These are phyloP conservation scores for Stemphylium lycopersici DNA, from an alignment of 2,329 filamentous ascomycete species.

Conservation along the genomic window DNA sequence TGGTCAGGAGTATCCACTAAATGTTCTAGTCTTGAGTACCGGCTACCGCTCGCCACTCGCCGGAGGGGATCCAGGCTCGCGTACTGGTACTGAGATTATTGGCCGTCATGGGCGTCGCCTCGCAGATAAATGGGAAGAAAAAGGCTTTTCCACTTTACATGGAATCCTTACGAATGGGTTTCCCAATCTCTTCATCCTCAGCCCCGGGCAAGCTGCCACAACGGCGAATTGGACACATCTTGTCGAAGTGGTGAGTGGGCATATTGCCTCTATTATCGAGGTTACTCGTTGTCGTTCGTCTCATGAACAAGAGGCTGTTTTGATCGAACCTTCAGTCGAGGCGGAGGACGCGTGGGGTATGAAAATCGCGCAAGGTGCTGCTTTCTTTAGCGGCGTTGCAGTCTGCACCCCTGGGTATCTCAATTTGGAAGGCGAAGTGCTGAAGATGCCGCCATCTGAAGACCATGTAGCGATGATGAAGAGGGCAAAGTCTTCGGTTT, in stretches of 20 bases:
- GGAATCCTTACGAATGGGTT: constrained; percentile 21
- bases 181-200: constrained; percentile 28
- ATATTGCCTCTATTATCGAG: constrained; percentile 12
- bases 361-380: constrained; percentile 11
- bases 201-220: constrained; percentile 1
- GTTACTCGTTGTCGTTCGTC: background rate
- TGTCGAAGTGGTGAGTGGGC: constrained; percentile 11
- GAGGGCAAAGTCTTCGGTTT: constrained; percentile 12
- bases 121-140: constrained; percentile 53
- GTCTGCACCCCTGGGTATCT: constrained; percentile 17
- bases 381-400: constrained; percentile 1
- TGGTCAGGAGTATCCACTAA: constrained; percentile 56
- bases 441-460: constrained; percentile 7
- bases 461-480: constrained; percentile 17
- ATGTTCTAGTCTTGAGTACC: constrained; percentile 56
- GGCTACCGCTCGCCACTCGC: constrained; percentile 41
- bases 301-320: background rate
- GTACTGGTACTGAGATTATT: constrained; percentile 40
- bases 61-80: constrained; percentile 9
- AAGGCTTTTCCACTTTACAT: constrained; percentile 56
- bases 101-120: constrained; percentile 52
- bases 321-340: constrained; percentile 9
- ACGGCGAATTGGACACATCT: constrained; percentile 12
- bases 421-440: constrained; percentile 15
- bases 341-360: constrained; percentile 17